Conservation (phyloP, 495 filamentous ascomycete genomes). For the Talaromyces trachyspermus region DNA sequence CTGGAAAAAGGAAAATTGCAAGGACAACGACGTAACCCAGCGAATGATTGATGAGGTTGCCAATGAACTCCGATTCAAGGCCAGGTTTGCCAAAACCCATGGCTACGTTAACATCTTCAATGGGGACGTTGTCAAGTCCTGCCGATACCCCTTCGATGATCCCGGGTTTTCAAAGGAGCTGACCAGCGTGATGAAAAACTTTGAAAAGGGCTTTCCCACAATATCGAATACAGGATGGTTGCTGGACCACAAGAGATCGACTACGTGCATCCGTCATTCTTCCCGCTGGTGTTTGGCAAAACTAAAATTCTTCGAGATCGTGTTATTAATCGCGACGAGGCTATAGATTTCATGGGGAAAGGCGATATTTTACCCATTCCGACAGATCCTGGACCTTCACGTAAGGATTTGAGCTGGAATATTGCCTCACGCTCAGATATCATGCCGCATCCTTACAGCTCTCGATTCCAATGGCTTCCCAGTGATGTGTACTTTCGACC, state of each 20-base stretch:
- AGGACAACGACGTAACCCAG: slow-evolving; percentile 24
- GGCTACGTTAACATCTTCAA: slow-evolving; percentile 25
- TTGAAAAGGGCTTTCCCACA: slow-evolving; percentile 12
- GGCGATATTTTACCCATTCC: slow-evolving; percentile 23
- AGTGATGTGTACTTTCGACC: slow-evolving; percentile 24
- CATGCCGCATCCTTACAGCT: slow-evolving; percentile 22
- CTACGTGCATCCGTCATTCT: slow-evolving; percentile 37
- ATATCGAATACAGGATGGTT: slow-evolving; percentile 10
- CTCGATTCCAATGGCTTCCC: slow-evolving; percentile 32
- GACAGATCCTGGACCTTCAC: slow-evolving; percentile 21
- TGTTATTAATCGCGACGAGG: slow-evolving; percentile 20
- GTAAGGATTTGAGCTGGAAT: slow-evolving; percentile 37
- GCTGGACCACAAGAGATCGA: slow-evolving; percentile 20
- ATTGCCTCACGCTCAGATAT: slow-evolving; percentile 24
- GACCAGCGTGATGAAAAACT: slow-evolving; percentile 12
- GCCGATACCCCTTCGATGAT: neutral
- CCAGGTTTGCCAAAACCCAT: slow-evolving; percentile 11
- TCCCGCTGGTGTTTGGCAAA: slow-evolving; percentile 35
- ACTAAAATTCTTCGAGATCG: slow-evolving; percentile 23
- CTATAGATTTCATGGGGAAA: slow-evolving; percentile 17
- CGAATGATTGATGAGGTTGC: slow-evolving; percentile 46
- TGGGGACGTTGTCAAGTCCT: slow-evolving; percentile 28
- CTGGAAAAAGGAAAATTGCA: slow-evolving; percentile 30
- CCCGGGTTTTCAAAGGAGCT: slow-evolving; percentile 25
- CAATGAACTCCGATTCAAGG: slow-evolving; percentile 44